phyloP scores from a whole-genome alignment of 208 protist genomes.

The Acanthamoeba castellanii region DNA sequence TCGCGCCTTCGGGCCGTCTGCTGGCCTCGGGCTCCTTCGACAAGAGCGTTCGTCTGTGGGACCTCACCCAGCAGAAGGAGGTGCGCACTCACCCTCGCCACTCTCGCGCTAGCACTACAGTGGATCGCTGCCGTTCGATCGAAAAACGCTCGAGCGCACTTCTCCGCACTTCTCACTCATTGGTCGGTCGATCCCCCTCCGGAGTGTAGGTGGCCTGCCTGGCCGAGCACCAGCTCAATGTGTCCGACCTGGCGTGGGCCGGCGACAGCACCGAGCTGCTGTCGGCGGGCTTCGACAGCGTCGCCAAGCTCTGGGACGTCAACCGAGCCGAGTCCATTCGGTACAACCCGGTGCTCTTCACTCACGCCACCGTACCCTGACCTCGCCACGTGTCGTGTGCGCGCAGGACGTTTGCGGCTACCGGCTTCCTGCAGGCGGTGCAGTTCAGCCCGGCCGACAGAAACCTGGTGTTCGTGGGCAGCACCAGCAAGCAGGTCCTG shows the following conservation, averaged over 20 bases:
- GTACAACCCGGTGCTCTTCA: background rate
- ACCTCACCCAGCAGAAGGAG: slow-evolving; percentile 80
- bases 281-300: slow-evolving; percentile 76
- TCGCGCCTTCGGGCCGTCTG: slow-evolving; percentile 83
- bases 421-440: slow-evolving; percentile 17
- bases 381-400: background rate
- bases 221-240: slow-evolving; percentile 78
- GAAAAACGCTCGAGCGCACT: background rate
- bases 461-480: slow-evolving; percentile 81
- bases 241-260: slow-evolving; percentile 80
- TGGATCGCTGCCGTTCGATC: background rate
- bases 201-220: slow-evolving; percentile 63
- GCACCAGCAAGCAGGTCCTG: slow-evolving; percentile 79
- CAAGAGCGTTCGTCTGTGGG: slow-evolving; percentile 83
- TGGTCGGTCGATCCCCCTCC: no score
- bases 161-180: no score
- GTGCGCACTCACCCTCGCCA: background rate
- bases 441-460: slow-evolving; percentile 73
- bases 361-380: background rate
- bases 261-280: slow-evolving; percentile 79
- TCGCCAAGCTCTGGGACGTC: slow-evolving; percentile 82
- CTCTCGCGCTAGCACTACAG: no score
- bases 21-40: slow-evolving; percentile 84
- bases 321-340: slow-evolving; percentile 53
- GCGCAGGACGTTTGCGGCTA: background rate